phyloP scores from a whole-genome alignment of 306 rosid genomes.

The Trifolium pratense region DNA sequence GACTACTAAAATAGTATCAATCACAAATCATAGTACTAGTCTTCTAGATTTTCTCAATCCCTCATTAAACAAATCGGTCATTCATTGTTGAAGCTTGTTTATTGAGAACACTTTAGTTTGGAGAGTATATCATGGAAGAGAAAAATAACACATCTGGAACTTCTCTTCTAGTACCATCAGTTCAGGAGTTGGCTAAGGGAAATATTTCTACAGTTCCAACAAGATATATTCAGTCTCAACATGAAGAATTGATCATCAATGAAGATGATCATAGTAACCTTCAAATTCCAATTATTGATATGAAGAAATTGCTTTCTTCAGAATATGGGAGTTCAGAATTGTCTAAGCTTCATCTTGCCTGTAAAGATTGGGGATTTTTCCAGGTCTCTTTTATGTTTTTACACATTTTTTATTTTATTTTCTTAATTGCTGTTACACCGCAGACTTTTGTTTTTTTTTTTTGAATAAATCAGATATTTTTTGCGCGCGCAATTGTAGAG shows the following conservation, averaged over 20 bases:
- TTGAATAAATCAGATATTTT: no score
- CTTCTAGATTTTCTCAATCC: no score
- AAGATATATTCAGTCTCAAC: constrained; percentile 40
- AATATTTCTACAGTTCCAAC: constrained; percentile 22
- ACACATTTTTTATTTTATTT: no score
- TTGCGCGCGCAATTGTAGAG: no score
- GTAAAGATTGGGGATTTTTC: constrained; percentile 52
- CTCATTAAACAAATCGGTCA: no score
- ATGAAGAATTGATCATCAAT: constrained; percentile 1
- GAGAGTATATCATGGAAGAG: constrained; percentile 11
- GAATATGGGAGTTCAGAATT: constrained; percentile 37
- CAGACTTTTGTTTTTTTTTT: no score
- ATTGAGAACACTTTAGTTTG: not conserved
- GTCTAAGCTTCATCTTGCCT: constrained; percentile 50
- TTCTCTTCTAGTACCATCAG: constrained; percentile 44
- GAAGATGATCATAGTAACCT: not conserved
- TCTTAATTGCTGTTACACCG: no score
- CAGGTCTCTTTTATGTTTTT: constrained; percentile 29
- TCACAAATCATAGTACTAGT: no score
- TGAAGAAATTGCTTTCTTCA: constrained; percentile 30
- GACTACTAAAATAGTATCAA: no score
- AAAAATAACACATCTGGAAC: constrained; percentile 2
- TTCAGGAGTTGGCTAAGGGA: constrained; percentile 40
- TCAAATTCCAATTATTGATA: constrained; percentile 40
- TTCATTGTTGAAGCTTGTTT: no score